phyloP scores from a whole-genome alignment of 345 rosid species.

The thale cress (Arabidopsis thaliana) region DNA sequence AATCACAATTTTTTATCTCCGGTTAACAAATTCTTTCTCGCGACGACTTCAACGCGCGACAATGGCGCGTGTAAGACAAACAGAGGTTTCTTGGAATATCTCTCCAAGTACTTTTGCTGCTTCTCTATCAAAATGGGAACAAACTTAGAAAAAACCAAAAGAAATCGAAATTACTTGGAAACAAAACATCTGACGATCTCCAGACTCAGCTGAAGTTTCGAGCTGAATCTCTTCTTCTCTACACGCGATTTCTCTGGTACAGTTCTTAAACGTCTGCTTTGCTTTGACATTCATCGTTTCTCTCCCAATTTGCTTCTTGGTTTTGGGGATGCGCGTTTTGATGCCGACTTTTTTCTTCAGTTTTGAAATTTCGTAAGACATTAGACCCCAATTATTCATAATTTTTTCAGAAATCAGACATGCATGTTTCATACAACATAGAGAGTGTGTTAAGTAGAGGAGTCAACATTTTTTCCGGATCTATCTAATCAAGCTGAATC shows the following conservation, averaged over 20 bases:
- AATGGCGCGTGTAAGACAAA: conserved; percentile 25
- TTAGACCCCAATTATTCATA: conserved; percentile 1
- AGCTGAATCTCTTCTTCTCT: conserved; percentile 1
- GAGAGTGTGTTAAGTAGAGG: not conserved
- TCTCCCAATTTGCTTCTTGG: conserved; percentile 16
- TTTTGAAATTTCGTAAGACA: conserved; percentile 11
- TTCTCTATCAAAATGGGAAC: conserved; percentile 1
- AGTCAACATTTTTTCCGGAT: not conserved
- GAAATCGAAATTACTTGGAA: not conserved
- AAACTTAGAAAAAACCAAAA: not conserved
- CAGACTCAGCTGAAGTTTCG: conserved; percentile 1
- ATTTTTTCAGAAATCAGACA: not conserved
- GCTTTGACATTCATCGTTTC: not conserved
- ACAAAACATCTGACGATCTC: not conserved
- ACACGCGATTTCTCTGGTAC: conserved; percentile 28
- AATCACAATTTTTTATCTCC: conserved; percentile 56
- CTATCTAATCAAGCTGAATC: not conserved
- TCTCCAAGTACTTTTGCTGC: not conserved
- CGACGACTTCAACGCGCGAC: conserved; percentile 39
- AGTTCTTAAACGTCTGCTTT: not conserved
- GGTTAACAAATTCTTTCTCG: conserved; percentile 59
- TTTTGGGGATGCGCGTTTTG: not conserved
- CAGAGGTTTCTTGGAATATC: conserved; percentile 11
- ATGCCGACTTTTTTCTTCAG: not conserved
- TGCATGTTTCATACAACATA: conserved; percentile 16